These are phyloP conservation scores for Hypoxylon fuscum DNA, from an alignment of 495 filamentous ascomycete species.

Conservation along the genomic window DNA sequence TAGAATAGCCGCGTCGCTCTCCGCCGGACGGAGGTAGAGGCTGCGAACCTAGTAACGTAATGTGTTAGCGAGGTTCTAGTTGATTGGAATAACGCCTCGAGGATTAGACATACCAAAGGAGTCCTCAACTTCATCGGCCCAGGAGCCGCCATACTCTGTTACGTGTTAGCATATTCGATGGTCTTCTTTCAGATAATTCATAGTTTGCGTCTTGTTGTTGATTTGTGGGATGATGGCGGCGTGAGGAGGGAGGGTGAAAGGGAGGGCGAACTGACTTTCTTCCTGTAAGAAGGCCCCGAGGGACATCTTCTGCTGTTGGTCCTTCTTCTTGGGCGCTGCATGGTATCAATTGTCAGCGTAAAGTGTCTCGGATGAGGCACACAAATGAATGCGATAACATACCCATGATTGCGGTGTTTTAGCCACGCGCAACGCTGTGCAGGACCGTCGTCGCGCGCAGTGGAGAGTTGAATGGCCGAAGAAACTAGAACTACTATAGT, in stretches of 20 bases:
- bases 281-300: slow-evolving; percentile 90
- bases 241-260: slow-evolving; percentile 23
- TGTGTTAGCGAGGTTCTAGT: slow-evolving; percentile 30
- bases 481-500: slow-evolving; percentile 24
- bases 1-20: slow-evolving; percentile 50
- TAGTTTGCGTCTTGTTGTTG: neutral
- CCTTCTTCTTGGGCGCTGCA: slow-evolving; percentile 87
- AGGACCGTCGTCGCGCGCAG: slow-evolving; percentile 60
- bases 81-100: too few species aligned
- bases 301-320: slow-evolving; percentile 83
- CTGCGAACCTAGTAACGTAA: slow-evolving; percentile 50
- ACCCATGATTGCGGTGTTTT: slow-evolving; percentile 87
- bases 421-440: slow-evolving; percentile 52
- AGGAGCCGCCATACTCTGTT: slow-evolving; percentile 82
- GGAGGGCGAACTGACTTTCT: slow-evolving; percentile 69
- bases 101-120: slow-evolving; percentile 74
- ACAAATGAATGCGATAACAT: slow-evolving; percentile 52
- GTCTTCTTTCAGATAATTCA: slow-evolving; percentile 1
- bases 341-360: slow-evolving; percentile 33
- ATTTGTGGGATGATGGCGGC: slow-evolving; percentile 12
- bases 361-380: slow-evolving; percentile 16
- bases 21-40: slow-evolving; percentile 48
- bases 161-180: slow-evolving; percentile 49
- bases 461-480: slow-evolving; percentile 34
- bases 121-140: slow-evolving; percentile 98